A percentile compares a stretch with the other conserved stretches of the same genome.
phyloP scores from a whole-genome alignment of 1,284 basidiomycete genomes.

The Rhodotorula sp. region DNA sequence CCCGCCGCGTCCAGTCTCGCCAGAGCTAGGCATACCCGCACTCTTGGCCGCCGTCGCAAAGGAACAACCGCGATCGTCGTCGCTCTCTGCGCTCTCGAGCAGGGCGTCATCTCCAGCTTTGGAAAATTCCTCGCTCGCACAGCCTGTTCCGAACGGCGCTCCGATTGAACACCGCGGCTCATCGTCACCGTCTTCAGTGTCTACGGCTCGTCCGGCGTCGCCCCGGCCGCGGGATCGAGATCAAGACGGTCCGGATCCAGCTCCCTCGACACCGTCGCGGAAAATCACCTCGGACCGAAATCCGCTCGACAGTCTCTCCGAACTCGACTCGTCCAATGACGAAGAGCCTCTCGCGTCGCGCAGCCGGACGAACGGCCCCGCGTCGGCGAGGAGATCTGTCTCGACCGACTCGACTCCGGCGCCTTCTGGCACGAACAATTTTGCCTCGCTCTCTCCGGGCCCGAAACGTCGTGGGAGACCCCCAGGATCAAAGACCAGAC shows the following conservation, averaged over 20 bases:
- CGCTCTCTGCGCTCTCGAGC: slow-evolving; percentile 10
- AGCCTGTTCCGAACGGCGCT: not conserved
- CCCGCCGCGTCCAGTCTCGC: slow-evolving; percentile 8
- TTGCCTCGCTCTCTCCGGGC: not conserved
- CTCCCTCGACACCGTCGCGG: not conserved
- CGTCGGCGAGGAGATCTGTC: not conserved
- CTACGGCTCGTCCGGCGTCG: not conserved
- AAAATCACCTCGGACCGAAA: not conserved
- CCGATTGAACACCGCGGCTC: not conserved
- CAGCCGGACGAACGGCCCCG: not conserved
- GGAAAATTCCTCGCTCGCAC: not conserved
- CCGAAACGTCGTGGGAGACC: slow-evolving; percentile 16
- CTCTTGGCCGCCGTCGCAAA: not conserved
- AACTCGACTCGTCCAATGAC: slow-evolving; percentile 7
- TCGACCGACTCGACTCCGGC: slow-evolving; percentile 4
- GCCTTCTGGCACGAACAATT: not conserved
- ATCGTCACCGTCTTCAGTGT: not conserved
- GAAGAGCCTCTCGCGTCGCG: slow-evolving; percentile 1
- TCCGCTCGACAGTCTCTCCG: slow-evolving; percentile 10
- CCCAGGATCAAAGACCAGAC: slow-evolving; percentile 6
- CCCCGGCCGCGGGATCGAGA: not conserved
- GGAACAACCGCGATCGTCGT: slow-evolving; percentile 11
- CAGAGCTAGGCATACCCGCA: slow-evolving; percentile 7
- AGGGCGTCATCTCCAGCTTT: slow-evolving; percentile 3
- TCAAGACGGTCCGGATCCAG: not conserved